Conservation (phyloP, 2,329 filamentous ascomycete genomes). For the Lachnellula subtilissima region DNA sequence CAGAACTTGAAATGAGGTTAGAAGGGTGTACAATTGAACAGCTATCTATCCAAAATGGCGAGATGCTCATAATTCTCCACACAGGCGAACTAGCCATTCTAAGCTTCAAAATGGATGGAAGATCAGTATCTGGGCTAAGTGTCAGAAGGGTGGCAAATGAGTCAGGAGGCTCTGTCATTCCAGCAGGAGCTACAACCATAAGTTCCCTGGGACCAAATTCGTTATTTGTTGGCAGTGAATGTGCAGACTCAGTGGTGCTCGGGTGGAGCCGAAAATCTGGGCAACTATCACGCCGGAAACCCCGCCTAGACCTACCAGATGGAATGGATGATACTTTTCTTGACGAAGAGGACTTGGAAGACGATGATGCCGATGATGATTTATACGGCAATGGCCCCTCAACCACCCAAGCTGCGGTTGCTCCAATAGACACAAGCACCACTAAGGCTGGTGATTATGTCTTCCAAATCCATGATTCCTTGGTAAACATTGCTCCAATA, state of each 20-base stretch:
- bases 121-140: constrained; percentile 83
- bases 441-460: constrained; percentile 58
- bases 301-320: constrained; percentile 46
- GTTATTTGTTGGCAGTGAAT: constrained; percentile 82
- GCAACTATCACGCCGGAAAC: constrained; percentile 58
- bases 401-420: constrained; percentile 32
- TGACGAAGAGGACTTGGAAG: constrained; percentile 45
- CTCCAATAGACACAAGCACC: constrained; percentile 32
- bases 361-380: constrained; percentile 49
- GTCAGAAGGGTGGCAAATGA: constrained; percentile 61
- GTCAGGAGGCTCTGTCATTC: constrained; percentile 58
- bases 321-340: constrained; percentile 53
- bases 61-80: constrained; percentile 76
- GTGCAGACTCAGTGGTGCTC: constrained; percentile 73
- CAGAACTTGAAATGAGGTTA: constrained; percentile 70
- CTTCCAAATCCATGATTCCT: constrained; percentile 72
- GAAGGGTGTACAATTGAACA: constrained; percentile 77
- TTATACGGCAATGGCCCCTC: constrained; percentile 56
- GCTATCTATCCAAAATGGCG: constrained; percentile 70
- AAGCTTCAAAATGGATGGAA: constrained; percentile 80
- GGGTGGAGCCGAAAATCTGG: constrained; percentile 69
- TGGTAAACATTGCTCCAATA: constrained; percentile 76
- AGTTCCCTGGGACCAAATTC: constrained; percentile 61
- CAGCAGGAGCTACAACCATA: constrained; percentile 62
- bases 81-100: constrained; percentile 71